Percentiles rank a stretch among this genome's conserved stretches.
Evolutionary conservation across 257 asterid species (phyloP).

Genomic region (Misopates orontium): DNA sequence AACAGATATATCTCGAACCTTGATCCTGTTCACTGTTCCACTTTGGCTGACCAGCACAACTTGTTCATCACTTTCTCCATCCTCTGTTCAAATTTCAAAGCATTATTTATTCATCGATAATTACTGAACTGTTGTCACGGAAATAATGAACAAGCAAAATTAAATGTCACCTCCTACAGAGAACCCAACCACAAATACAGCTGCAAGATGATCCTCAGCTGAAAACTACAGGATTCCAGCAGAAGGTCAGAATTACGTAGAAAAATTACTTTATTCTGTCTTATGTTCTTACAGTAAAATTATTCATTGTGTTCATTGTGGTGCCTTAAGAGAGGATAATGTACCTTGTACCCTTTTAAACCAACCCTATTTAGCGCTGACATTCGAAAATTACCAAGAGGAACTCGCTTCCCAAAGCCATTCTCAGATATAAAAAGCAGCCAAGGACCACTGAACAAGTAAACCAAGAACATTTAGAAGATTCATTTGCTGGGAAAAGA

Average conservation of each 20-base stretch:
- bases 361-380: constrained; percentile 80
- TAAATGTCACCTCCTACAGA: constrained; percentile 67
- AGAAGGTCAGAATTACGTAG: constrained; percentile 19
- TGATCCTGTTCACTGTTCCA: constrained; percentile 95
- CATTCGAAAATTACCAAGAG: constrained; percentile 71
- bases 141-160: neutral
- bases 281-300: neutral
- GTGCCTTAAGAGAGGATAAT: constrained; percentile 13
- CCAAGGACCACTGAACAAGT: constrained; percentile 74
- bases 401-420: constrained; percentile 94
- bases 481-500: neutral
- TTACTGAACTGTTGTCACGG: neutral
- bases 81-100: constrained; percentile 48
- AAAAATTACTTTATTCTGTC: constrained; percentile 11
- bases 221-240: constrained; percentile 56
- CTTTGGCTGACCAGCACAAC: constrained; percentile 97
- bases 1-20: constrained; percentile 87
- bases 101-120: constrained; percentile 19
- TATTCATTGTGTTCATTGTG: constrained; percentile 2
- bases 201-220: constrained; percentile 79
- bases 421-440: constrained; percentile 84
- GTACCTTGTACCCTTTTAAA: constrained; percentile 87
- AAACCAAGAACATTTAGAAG: constrained; percentile 14
- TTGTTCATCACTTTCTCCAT: constrained; percentile 95
- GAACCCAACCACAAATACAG: constrained; percentile 89